These are phyloP conservation scores for Zygosaccharomyces sapae DNA, from an alignment of 1,139 yeast genomes.

Conservation along the genomic window DNA sequence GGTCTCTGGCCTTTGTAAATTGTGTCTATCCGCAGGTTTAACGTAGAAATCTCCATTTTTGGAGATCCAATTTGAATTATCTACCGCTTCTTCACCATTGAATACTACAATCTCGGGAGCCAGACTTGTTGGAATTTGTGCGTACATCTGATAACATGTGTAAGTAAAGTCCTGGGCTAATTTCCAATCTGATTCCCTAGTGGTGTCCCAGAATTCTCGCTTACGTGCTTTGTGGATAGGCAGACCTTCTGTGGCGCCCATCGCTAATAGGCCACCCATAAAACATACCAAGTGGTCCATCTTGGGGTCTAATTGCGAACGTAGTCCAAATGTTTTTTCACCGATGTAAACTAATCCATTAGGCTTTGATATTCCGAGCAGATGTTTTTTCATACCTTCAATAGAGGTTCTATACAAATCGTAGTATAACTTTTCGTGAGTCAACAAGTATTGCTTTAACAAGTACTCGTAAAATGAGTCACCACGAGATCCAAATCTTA, in stretches of 20 bases:
- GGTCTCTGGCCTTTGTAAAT: constrained; percentile 90
- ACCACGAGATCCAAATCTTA: constrained; percentile 85
- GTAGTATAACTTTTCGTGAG: constrained; percentile 59
- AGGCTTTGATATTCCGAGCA: constrained; percentile 61
- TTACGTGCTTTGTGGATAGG: constrained; percentile 50
- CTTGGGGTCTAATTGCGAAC: constrained; percentile 58
- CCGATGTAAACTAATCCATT: constrained; percentile 66
- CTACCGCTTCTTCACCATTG: constrained; percentile 23
- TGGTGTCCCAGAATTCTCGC: constrained; percentile 43
- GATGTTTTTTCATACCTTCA: constrained; percentile 63
- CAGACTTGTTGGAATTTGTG: constrained; percentile 66
- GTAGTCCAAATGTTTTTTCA: constrained; percentile 67
- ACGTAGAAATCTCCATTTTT: constrained; percentile 55
- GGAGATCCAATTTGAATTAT: constrained; percentile 26
- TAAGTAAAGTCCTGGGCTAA: constrained; percentile 73
- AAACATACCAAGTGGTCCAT: constrained; percentile 96
- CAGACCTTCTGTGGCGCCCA: constrained; percentile 82
- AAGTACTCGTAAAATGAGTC: constrained; percentile 91
- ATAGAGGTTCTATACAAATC: constrained; percentile 75
- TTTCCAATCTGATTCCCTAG: constrained; percentile 54
- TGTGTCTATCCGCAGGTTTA: constrained; percentile 71
- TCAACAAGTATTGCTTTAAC: constrained; percentile 79
- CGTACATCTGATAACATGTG: constrained; percentile 83
- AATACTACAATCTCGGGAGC: constrained; percentile 88
- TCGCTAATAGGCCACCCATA: constrained; percentile 83